These are phyloP conservation scores for Pochonia chlamydosporia DNA, from an alignment of 2,329 filamentous ascomycete species.

Conservation along the genomic window DNA sequence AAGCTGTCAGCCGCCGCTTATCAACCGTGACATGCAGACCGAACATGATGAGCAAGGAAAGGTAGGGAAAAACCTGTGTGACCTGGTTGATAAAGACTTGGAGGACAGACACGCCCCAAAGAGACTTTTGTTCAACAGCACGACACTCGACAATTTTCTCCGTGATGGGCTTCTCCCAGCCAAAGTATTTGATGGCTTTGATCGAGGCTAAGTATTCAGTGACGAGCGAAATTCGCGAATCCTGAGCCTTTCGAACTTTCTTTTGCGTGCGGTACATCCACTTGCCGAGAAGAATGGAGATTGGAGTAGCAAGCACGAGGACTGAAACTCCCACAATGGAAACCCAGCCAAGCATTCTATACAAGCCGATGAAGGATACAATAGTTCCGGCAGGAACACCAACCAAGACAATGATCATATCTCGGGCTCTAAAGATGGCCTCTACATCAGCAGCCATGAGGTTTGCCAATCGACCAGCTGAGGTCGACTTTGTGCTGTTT, in stretches of 20 bases:
- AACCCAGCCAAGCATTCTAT: conserved; percentile 50
- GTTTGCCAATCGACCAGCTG: conserved; percentile 47
- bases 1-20: conserved; percentile 43
- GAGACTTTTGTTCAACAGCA: conserved; percentile 43
- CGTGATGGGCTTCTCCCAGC: conserved; percentile 50
- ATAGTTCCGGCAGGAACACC: conserved; percentile 42
- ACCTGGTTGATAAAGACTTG: conserved; percentile 41
- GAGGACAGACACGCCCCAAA: conserved; percentile 48
- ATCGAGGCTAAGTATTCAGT: conserved; percentile 54
- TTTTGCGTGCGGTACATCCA: conserved; percentile 45
- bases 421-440: conserved; percentile 44
- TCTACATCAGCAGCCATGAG: conserved; percentile 56
- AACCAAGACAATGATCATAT: conserved; percentile 40
- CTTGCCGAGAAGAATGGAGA: conserved; percentile 43
- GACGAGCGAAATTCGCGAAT: conserved; percentile 50
- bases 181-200: conserved; percentile 55
- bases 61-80: conserved; percentile 45
- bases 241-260: conserved; percentile 49
- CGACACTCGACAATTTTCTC: conserved; percentile 45
- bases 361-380: conserved; percentile 45
- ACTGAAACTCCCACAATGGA: conserved; percentile 46
- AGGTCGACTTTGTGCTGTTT: conserved; percentile 28
- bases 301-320: conserved; percentile 40
- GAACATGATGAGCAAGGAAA: conserved; percentile 49
- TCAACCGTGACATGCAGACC: conserved; percentile 43